A percentile compares a stretch with the other conserved stretches of the same genome.
phyloP scores from a whole-genome alignment of 805 yeast genomes.

The Nakazawaea holstii region DNA sequence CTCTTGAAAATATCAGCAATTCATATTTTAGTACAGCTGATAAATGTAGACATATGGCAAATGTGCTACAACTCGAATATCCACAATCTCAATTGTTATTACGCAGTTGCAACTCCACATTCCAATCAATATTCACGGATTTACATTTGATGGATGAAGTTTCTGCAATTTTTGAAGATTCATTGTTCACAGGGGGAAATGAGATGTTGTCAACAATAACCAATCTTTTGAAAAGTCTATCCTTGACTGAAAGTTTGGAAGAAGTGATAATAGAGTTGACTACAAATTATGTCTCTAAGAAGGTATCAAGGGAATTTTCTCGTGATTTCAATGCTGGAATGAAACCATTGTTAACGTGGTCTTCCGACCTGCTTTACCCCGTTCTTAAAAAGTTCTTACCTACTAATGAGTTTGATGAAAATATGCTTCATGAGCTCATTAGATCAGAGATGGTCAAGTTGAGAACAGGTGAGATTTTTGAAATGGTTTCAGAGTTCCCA shows the following conservation, averaged over 20 bases:
- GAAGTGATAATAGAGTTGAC: constrained; percentile 31
- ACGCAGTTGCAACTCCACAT: constrained; percentile 19
- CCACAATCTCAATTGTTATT: constrained; percentile 15
- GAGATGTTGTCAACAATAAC: constrained; percentile 7
- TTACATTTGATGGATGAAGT: constrained; percentile 11
- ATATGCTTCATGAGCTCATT: constrained; percentile 16
- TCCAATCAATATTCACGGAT: constrained; percentile 13
- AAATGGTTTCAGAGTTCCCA: constrained; percentile 52
- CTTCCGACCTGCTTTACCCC: constrained; percentile 33
- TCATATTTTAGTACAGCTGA: not conserved
- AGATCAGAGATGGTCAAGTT: constrained; percentile 27
- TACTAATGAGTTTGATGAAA: constrained; percentile 11
- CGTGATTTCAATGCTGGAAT: constrained; percentile 32
- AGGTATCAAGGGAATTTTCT: constrained; percentile 26
- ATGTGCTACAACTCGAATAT: constrained; percentile 2
- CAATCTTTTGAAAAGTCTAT: constrained; percentile 16
- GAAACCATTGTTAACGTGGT: constrained; percentile 29
- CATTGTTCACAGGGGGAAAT: constrained; percentile 12
- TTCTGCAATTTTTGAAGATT: constrained; percentile 13
- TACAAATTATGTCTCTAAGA: constrained; percentile 27
- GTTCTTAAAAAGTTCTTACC: constrained; percentile 17
- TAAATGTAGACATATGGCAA: constrained; percentile 1
- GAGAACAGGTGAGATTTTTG: constrained; percentile 54
- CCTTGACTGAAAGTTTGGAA: constrained; percentile 17
- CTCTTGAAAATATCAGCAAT: not conserved